Evolutionary conservation across 129 eudicot genomes (phyloP).

Genomic region (Pulicaria dysenterica): DNA sequence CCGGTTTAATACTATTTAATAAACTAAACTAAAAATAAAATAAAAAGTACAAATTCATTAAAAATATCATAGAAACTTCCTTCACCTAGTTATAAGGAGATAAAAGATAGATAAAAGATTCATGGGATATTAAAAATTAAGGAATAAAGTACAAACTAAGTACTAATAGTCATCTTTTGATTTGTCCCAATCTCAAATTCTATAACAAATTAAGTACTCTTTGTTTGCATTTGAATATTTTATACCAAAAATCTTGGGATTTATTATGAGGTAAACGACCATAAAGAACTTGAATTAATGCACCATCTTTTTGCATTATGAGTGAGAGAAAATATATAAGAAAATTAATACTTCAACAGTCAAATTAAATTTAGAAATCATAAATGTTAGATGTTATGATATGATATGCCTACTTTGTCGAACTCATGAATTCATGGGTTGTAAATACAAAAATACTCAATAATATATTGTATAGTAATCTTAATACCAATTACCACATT

Average conservation of each 20-base stretch:
- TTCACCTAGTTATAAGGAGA: slow-evolving; percentile 2
- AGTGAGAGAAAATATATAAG: too few species aligned
- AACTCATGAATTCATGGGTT: slow-evolving; percentile 11
- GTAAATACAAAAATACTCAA: slow-evolving; percentile 13
- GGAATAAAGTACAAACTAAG: slow-evolving; percentile 41
- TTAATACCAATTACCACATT: neutral
- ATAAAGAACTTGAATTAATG: neutral
- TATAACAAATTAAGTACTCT: slow-evolving; percentile 28
- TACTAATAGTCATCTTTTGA: slow-evolving; percentile 26
- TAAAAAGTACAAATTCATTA: neutral
- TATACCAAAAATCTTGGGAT: neutral
- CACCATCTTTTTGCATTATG: neutral
- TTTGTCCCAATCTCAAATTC: slow-evolving; percentile 34
- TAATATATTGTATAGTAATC: slow-evolving; percentile 9
- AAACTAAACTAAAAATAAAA: too few species aligned
- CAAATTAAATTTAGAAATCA: too few species aligned
- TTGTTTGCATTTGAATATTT: slow-evolving; percentile 26
- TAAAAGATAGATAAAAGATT: slow-evolving; percentile 21
- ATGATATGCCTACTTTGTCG: slow-evolving; percentile 12
- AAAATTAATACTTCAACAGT: too few species aligned
- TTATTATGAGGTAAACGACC: neutral
- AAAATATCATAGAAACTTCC: slow-evolving; percentile 3
- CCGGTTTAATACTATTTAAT: too few species aligned
- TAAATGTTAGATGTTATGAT: too few species aligned
- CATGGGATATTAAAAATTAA: slow-evolving; percentile 34